Evolutionary conservation across 208 protist species (phyloP).

Genomic region (Leishmania aethiopica): DNA sequence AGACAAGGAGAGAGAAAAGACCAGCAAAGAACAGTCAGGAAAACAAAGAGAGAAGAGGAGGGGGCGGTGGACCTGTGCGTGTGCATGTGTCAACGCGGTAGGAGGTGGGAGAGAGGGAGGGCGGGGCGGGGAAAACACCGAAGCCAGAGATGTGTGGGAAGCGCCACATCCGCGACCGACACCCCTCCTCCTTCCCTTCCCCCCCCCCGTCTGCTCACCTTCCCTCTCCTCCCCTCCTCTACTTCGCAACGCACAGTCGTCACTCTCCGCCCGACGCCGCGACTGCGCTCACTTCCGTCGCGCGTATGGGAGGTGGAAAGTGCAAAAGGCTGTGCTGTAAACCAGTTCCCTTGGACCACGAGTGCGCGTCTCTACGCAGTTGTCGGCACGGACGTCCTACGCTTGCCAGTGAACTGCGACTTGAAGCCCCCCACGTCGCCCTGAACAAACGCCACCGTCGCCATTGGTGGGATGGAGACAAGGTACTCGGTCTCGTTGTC

Average conservation of each 20-base stretch:
- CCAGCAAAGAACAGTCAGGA: background rate
- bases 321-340: background rate
- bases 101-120: too few species aligned
- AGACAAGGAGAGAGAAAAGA: background rate
- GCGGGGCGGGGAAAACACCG: background rate
- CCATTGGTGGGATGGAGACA: slow-evolving; percentile 35
- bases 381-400: background rate
- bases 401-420: slow-evolving; percentile 46
- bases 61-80: background rate
- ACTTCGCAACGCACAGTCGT: background rate
- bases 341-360: background rate
- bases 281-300: background rate
- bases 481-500: slow-evolving; percentile 27
- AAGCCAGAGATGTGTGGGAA: background rate
- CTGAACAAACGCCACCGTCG: slow-evolving; percentile 56
- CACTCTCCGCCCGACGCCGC: background rate
- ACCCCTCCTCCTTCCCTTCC: background rate
- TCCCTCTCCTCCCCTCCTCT: background rate
- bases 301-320: background rate
- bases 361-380: background rate
- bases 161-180: background rate
- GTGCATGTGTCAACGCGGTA: background rate
- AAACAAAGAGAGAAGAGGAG: background rate
- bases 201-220: background rate
- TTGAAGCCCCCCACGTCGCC: slow-evolving; percentile 54